Evolutionary conservation across 495 filamentous ascomycete genomes (phyloP), one percentile per base, ranked within the genome.

Genomic region (Aspergillus coremiiformis): DNA sequence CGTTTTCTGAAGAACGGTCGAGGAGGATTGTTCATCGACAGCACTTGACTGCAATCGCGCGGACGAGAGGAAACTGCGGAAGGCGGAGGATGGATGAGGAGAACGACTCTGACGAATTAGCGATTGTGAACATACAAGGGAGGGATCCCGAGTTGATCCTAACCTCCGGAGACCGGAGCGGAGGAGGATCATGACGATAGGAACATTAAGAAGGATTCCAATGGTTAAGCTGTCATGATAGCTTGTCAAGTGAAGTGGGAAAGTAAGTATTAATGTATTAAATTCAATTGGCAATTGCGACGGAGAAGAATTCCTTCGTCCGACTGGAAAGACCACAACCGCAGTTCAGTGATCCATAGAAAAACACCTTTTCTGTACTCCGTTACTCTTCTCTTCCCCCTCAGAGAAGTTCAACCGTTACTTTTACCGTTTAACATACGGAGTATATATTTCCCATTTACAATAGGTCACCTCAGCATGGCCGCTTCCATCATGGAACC

Each of bases 141-240:
- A 44, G 3, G 57, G 54, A 57, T 74, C 70, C 52, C 63, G 63
- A 58, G 64, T 24, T 47, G 60, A 37, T 41, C 51, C 61, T 39
- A 62, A 58, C 67, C 67, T 65, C 57, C 68, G 56, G n/a, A 73
- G 44, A 52, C 70, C 61, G 47, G 67, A 66, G 53, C 69, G 68
- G 57, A 74, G 65, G 55, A 68, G 66, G 49, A 68, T 64, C 73
- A 76, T 76, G 64, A 57, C 68, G 62, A 46, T 44, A 56, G 44
- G 47, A 46, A 46, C 42, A 29, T 51, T 14, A 21, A 45, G 39
- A 42, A 56, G 47, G 51, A 48, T 20, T 15, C 23, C n/a, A n/a
- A n/a, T n/a, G n/a, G 51, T 14, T 29, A 50, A 42, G 10, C 21
- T 47, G n/a, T n/a, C n/a, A n/a, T n/a, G n/a, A n/a, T n/a, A n/a